These are phyloP conservation scores for Nannizzia gypsea DNA, from an alignment of 2,329 filamentous ascomycete genomes.

Conservation along the genomic window DNA sequence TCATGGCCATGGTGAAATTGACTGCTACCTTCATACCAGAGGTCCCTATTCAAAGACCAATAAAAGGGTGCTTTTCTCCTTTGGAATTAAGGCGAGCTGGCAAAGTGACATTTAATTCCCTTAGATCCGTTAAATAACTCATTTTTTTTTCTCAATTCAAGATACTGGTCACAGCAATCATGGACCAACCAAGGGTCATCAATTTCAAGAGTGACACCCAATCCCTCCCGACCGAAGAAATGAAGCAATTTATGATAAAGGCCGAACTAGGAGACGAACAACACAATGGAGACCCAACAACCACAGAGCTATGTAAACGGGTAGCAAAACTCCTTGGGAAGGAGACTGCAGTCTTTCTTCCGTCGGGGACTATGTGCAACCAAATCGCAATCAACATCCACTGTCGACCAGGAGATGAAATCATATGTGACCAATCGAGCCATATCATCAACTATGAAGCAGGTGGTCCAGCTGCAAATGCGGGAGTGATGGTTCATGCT, in stretches of 20 bases:
- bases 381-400: slow-evolving; percentile 14
- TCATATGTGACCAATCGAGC: slow-evolving; percentile 14
- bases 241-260: slow-evolving; percentile 16
- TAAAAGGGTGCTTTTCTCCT: background rate
- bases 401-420: slow-evolving; percentile 13
- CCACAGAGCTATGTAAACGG: slow-evolving; percentile 12
- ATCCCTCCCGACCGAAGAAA: slow-evolving; percentile 19
- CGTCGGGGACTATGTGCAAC: slow-evolving; percentile 20
- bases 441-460: slow-evolving; percentile 14
- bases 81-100: no score
- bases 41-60: background rate
- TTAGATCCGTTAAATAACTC: background rate
- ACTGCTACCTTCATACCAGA: background rate
- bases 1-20: background rate
- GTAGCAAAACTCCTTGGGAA: slow-evolving; percentile 15
- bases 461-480: slow-evolving; percentile 6
- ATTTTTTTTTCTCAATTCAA: background rate
- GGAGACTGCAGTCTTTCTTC: slow-evolving; percentile 14
- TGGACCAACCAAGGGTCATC: background rate
- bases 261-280: slow-evolving; percentile 17
- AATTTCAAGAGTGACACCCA: slow-evolving; percentile 22
- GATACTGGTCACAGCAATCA: background rate
- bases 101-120: background rate
- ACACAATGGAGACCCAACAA: slow-evolving; percentile 15
- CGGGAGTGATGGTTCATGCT: slow-evolving; percentile 42